A percentile compares a stretch with the other conserved stretches of the same genome.
Evolutionary conservation across 805 yeast genomes (phyloP).

Genomic region (Sporopachydermia lactativora): DNA sequence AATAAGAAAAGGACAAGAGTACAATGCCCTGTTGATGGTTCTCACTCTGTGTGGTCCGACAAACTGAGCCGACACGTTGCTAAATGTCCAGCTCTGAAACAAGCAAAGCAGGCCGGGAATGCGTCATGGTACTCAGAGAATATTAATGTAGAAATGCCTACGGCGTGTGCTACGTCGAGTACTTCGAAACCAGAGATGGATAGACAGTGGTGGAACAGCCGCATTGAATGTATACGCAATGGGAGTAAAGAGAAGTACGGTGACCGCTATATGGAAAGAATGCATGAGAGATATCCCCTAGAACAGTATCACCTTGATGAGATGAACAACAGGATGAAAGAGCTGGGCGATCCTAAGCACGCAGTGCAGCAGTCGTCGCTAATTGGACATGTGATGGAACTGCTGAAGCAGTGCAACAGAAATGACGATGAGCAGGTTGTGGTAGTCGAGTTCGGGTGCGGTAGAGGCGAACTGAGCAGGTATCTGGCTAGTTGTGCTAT

Average conservation of each 20-base stretch:
- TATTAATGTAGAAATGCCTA: slow-evolving; percentile 25
- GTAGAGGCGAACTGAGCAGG: slow-evolving; percentile 72
- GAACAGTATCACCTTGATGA: slow-evolving; percentile 17
- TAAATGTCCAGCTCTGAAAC: slow-evolving; percentile 34
- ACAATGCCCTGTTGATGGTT: slow-evolving; percentile 65
- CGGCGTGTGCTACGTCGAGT: slow-evolving; percentile 4
- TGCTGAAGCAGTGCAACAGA: slow-evolving; percentile 25
- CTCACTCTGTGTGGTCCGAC: slow-evolving; percentile 56
- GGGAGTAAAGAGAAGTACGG: background rate
- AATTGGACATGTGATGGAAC: slow-evolving; percentile 45
- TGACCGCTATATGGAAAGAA: background rate
- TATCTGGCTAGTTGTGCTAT: slow-evolving; percentile 29
- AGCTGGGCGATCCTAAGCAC: slow-evolving; percentile 53
- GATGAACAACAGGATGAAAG: slow-evolving; percentile 29
- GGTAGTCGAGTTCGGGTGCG: slow-evolving; percentile 80
- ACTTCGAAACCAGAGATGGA: slow-evolving; percentile 3
- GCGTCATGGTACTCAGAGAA: slow-evolving; percentile 40
- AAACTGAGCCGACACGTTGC: slow-evolving; percentile 40
- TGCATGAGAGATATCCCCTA: slow-evolving; percentile 7
- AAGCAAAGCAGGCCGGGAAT: slow-evolving; percentile 16
- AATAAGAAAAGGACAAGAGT: slow-evolving; percentile 28
- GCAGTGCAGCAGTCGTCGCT: slow-evolving; percentile 72
- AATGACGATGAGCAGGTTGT: slow-evolving; percentile 13
- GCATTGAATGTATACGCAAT: background rate
- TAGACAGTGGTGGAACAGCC: background rate